Evolutionary conservation across 2,329 filamentous ascomycete species (phyloP).

Genomic region (Paradendryphiella salina): DNA sequence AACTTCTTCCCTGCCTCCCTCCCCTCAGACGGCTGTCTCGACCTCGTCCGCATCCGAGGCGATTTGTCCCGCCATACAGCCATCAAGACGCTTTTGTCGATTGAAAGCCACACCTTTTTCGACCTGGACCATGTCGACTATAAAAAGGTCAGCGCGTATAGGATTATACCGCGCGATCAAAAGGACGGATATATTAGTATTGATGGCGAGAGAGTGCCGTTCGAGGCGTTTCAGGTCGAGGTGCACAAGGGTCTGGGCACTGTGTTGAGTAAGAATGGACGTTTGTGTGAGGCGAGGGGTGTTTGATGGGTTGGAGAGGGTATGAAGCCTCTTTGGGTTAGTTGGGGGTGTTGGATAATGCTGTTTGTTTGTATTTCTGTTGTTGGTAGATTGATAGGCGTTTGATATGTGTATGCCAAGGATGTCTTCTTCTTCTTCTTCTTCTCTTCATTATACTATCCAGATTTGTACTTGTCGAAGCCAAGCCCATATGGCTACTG

Average conservation of each 20-base stretch:
- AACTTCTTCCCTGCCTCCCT: conserved; percentile 87
- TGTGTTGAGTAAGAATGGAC: conserved; percentile 75
- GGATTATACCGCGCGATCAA: conserved; percentile 71
- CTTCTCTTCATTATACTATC: too few relatives aligned
- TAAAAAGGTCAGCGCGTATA: conserved; percentile 83
- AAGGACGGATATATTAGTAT: conserved; percentile 83
- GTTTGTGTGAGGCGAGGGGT: conserved; percentile 66
- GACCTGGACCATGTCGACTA: conserved; percentile 78
- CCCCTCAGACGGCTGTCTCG: conserved; percentile 81
- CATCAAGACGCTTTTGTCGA: conserved; percentile 68
- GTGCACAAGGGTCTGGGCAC: conserved; percentile 80
- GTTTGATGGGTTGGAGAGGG: conserved; percentile 15
- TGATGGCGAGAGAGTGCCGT: conserved; percentile 85
- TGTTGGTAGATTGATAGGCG: too few relatives aligned
- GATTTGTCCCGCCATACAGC: conserved; percentile 69
- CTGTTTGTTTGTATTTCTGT: too few relatives aligned
- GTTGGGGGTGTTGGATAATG: too few relatives aligned
- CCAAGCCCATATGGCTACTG: too few relatives aligned
- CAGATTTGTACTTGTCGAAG: too few relatives aligned
- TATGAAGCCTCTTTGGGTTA: too few relatives aligned
- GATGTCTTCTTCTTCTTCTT: too few relatives aligned
- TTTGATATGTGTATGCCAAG: too few relatives aligned
- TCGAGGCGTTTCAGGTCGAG: conserved; percentile 89
- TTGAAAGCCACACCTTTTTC: conserved; percentile 76
- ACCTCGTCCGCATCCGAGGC: conserved; percentile 79